Evolutionary conservation across 2,329 filamentous ascomycete genomes (phyloP).

Genomic region (Talaromyces sp.): DNA sequence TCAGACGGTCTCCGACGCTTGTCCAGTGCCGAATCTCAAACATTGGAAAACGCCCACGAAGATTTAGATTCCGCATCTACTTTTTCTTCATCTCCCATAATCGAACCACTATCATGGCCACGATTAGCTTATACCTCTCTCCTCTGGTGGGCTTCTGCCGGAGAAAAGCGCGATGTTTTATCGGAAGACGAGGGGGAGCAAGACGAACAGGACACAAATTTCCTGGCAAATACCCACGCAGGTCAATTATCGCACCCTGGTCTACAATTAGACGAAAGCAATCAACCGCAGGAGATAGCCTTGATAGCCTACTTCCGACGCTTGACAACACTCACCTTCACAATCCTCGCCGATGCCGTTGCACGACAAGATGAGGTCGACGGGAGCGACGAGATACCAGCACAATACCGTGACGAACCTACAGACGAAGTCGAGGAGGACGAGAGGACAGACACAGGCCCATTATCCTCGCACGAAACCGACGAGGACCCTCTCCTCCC

Average conservation of each 20-base stretch:
- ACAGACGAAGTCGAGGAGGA: slow-evolving; percentile 17
- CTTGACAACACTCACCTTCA: slow-evolving; percentile 42
- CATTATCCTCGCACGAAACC: slow-evolving; percentile 19
- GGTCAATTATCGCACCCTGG: slow-evolving; percentile 23
- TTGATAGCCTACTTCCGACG: slow-evolving; percentile 48
- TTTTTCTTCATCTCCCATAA: slow-evolving; percentile 40
- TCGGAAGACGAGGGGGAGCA: slow-evolving; percentile 51
- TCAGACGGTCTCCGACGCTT: slow-evolving; percentile 53
- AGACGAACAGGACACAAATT: slow-evolving; percentile 38
- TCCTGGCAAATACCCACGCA: slow-evolving; percentile 30
- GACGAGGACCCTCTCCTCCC: slow-evolving; percentile 24
- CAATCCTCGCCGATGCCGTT: slow-evolving; percentile 39
- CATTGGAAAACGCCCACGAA: slow-evolving; percentile 17
- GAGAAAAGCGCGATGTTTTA: slow-evolving; percentile 52
- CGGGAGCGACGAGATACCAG: slow-evolving; percentile 11
- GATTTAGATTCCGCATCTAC: slow-evolving; percentile 37
- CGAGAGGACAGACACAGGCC: slow-evolving; percentile 12
- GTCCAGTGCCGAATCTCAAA: slow-evolving; percentile 22
- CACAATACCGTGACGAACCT: slow-evolving; percentile 16
- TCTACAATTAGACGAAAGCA: slow-evolving; percentile 23
- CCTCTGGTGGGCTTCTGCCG: slow-evolving; percentile 65
- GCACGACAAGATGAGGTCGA: slow-evolving; percentile 32
- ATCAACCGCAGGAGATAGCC: slow-evolving; percentile 41
- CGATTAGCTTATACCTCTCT: slow-evolving; percentile 58
- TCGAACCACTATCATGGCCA: slow-evolving; percentile 57